Evolutionary conservation across 345 rosid species (phyloP).

Genomic region (Gossypium arboreum): DNA sequence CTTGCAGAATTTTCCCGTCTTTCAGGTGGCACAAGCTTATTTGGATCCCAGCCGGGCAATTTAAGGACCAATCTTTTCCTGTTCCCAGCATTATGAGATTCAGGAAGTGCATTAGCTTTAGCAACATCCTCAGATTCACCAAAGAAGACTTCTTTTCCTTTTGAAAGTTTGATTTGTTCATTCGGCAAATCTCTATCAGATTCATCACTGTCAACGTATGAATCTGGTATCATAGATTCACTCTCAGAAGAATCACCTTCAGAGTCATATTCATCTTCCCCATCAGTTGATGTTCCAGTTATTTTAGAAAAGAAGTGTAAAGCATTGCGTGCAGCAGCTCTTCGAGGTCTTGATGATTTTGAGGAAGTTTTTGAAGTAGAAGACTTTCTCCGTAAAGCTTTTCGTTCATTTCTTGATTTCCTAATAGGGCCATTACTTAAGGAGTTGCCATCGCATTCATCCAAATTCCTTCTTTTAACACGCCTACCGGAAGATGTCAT

Average conservation of each 20-base stretch:
- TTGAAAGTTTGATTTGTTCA: constrained; percentile 48
- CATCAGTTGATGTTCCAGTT: constrained; percentile 70
- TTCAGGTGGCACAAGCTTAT: constrained; percentile 37
- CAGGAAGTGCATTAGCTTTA: constrained; percentile 34
- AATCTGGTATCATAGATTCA: constrained; percentile 58
- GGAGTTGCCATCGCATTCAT: constrained; percentile 57
- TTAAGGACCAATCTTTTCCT: constrained; percentile 72
- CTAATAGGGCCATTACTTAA: constrained; percentile 37
- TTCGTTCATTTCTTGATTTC: constrained; percentile 55
- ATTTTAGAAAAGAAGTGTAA: constrained; percentile 77
- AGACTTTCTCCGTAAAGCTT: constrained; percentile 49
- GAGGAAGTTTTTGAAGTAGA: constrained; percentile 65
- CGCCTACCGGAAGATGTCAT: constrained; percentile 94
- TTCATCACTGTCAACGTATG: constrained; percentile 60
- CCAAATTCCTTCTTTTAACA: constrained; percentile 79
- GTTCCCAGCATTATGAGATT: constrained; percentile 46
- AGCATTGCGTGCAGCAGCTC: constrained; percentile 96
- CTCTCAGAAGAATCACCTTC: constrained; percentile 68
- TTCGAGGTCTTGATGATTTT: constrained; percentile 76
- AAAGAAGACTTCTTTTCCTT: constrained; percentile 60
- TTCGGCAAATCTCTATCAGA: constrained; percentile 47
- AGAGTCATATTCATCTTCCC: constrained; percentile 66
- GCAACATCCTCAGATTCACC: constrained; percentile 49
- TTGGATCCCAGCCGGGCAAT: constrained; percentile 59
- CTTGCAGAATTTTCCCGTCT: constrained; percentile 30